Evolutionary conservation across 2,329 filamentous ascomycete genomes (phyloP), one percentile per base, ranked within the genome.

Genomic region (Phaeosphaeria sp.): DNA sequence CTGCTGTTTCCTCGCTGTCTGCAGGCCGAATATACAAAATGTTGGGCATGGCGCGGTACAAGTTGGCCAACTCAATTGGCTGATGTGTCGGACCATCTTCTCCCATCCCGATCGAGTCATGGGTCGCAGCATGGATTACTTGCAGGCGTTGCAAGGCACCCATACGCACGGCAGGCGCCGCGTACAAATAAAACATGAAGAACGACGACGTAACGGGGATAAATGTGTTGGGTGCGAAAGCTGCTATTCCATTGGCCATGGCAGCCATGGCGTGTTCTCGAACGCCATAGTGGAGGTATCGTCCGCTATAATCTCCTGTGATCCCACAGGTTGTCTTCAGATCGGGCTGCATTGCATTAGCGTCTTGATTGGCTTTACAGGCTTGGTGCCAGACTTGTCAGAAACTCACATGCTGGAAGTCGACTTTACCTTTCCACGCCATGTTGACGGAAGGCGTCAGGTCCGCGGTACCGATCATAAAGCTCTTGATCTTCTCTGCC

Each of bases 401-500:
- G 13, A n/a, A 33, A 59, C 77, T 72, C 61, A 82, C 80, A 48
- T 82, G 73, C 56, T 85, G 81, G 67, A 85, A 85, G 52, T 84
- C 82, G 5, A 81, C 75, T 59, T 83, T 82, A 40, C 76, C 80
- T 8, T 78, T 75, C 82, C 83, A 87, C 27, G 80, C 81, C 83
- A 87, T 86, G 65, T 72, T 73, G 36, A 70, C 63, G 2, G 65
- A 65, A 83, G 89, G 81, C 84, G 71, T 90, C 77, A 65, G 76
- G 77, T 87, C 89, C 42, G 59, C 51, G 6, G 57, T 66, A 83
- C 91, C 80, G 85, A 96, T 92, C 80, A 95, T 89, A 90, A 98
- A 98, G 72, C 84, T 83, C 86, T 97, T 97, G 69, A 97, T 80
- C 80, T 97, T 93, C 74, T 97, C 90, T 56, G 84, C 83, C 3